Percentiles rank a stretch among this genome's conserved stretches.
phyloP scores from a whole-genome alignment of 257 asterid species.

The Leptodermis oblonga region DNA sequence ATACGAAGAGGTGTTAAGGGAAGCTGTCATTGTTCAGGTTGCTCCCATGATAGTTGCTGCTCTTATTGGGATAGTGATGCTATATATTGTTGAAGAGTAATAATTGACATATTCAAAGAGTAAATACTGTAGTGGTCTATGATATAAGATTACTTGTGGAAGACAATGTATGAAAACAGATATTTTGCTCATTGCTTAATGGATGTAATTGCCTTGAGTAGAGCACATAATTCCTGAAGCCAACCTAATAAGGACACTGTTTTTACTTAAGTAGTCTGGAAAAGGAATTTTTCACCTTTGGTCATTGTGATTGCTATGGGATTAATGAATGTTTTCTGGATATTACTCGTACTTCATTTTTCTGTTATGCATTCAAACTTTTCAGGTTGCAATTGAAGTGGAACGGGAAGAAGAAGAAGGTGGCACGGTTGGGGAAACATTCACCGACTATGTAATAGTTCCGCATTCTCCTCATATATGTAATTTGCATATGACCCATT shows the following conservation, averaged over 20 bases:
- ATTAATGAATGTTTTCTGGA: neutral
- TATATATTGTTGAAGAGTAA: neutral
- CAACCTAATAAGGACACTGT: neutral
- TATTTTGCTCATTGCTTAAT: neutral
- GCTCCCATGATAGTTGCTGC: neutral
- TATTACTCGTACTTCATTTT: neutral
- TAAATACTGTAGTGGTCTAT: neutral
- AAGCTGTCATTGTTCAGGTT: neutral
- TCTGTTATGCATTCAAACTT: slow-evolving; percentile 17
- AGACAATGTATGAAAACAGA: neutral
- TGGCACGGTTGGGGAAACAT: slow-evolving; percentile 94
- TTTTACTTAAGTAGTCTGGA: neutral
- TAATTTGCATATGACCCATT: slow-evolving; percentile 4
- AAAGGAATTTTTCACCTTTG: neutral
- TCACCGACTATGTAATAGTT: slow-evolving; percentile 71
- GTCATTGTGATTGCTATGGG: neutral
- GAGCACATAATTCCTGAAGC: neutral
- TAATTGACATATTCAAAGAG: neutral
- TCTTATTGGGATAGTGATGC: neutral
- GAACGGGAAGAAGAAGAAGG: slow-evolving; percentile 99
- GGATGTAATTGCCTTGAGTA: neutral
- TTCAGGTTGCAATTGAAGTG: slow-evolving; percentile 87
- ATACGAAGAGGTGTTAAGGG: neutral
- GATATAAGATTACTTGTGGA: neutral
- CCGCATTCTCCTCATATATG: slow-evolving; percentile 14